These are phyloP conservation scores for Cicer arietinum DNA, from an alignment of 306 rosid species.

Conservation along the genomic window DNA sequence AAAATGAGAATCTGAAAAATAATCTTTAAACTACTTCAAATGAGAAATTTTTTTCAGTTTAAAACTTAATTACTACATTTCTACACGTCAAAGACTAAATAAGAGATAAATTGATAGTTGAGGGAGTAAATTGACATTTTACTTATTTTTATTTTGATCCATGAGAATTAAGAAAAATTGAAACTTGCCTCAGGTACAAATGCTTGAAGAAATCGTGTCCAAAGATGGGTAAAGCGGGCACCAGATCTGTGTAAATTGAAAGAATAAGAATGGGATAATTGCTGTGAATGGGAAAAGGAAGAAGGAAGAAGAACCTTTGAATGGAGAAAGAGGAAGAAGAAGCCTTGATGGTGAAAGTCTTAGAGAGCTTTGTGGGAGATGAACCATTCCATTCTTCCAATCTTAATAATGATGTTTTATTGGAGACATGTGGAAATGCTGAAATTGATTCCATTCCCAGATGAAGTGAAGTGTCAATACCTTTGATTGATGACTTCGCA, in stretches of 20 bases:
- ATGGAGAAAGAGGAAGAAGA: slow-evolving; percentile 64
- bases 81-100: too few species aligned
- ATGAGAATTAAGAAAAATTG: neutral
- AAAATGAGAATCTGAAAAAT: too few species aligned
- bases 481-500: too few species aligned
- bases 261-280: neutral
- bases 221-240: slow-evolving; percentile 67
- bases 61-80: too few species aligned
- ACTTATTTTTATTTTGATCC: too few species aligned
- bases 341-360: slow-evolving; percentile 76
- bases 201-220: slow-evolving; percentile 81
- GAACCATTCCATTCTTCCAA: slow-evolving; percentile 94
- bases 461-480: slow-evolving; percentile 1
- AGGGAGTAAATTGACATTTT: too few species aligned
- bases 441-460: slow-evolving; percentile 52
- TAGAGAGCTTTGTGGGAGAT: slow-evolving; percentile 75
- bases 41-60: too few species aligned
- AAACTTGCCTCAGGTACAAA: slow-evolving; percentile 91
- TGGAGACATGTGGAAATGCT: slow-evolving; percentile 33
- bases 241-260: slow-evolving; percentile 58
- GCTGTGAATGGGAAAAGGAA: slow-evolving; percentile 16
- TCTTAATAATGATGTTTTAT: slow-evolving; percentile 37
- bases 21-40: too few species aligned
- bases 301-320: slow-evolving; percentile 54
- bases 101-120: too few species aligned